Base-by-base conservation (phyloP, 768 basidiomycete genomes). In the Gloeopeniophorella convolvens region DNA sequence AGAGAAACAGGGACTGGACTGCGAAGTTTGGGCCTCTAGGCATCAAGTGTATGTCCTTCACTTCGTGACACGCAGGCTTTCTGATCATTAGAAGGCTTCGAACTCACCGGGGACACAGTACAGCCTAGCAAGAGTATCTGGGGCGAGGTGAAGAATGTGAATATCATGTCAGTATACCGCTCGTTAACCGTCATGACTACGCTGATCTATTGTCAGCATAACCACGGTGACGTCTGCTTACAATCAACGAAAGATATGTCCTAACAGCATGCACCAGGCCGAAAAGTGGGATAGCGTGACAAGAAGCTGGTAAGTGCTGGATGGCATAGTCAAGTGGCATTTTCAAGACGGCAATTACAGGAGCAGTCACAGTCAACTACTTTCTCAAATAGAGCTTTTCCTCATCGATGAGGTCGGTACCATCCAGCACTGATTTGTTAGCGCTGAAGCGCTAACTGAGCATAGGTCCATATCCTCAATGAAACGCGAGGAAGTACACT, bases 211-310 rank as follows among this genome's bases (percentile, higher is more conserved):
- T 16, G 35, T 21, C 27, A 89, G 85, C 48, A 77, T 93, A 40
- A 88, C 89, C 18, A 93, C 90, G 41, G 89, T 89, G 62, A 67
- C n/a, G 27, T 34, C 13, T 16, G 37, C 30, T 16, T 18, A 28
- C 9, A 9, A 4, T 33, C 18, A 45, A 45, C 45, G 54, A 31
- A 16, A 42, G 5, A 40, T n/a, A 45, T 21, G 7, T 20, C 44
- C 51, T 54, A 18, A 50, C 32, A 18, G 26, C n/a, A 16, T 10
- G 16, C 13, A 16, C 27, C 58, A 92, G 86, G 89, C 88, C 2
- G 95, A 99, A 68, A 99, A 99, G 67, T 94, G 91, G 86, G 95
- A 98, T 59, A 87, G 89, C 42, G 67, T 99, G 48, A 97, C 94
- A 5, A 75, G 95, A 36, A 86, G 82, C 59, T 94, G 87, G 90